These are phyloP conservation scores for Lathyrus tuberosus DNA, from an alignment of 306 rosid species.

Conservation along the genomic window DNA sequence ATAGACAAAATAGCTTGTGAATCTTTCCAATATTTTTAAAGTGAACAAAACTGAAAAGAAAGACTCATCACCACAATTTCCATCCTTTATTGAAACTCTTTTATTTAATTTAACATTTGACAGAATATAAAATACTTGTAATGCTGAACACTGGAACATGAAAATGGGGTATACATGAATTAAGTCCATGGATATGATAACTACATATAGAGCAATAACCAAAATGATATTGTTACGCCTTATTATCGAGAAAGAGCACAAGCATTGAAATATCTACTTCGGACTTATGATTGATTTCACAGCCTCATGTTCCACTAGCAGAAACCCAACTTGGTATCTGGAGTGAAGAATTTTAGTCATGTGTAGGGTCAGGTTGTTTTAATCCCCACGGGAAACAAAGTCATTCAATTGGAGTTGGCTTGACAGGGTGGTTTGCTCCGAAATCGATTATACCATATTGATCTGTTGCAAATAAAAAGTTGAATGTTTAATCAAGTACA, in stretches of 20 bases:
- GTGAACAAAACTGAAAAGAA: neutral
- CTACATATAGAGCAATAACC: neutral
- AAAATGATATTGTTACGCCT: conserved; percentile 36
- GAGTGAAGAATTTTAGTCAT: conserved; percentile 32
- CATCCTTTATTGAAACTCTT: no score
- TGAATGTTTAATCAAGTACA: neutral
- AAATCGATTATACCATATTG: conserved; percentile 35
- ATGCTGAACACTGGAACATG: conserved; percentile 10
- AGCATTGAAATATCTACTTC: conserved; percentile 33
- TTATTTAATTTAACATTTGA: no score
- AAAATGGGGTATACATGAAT: conserved; percentile 4
- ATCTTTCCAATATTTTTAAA: neutral
- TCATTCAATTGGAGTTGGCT: conserved; percentile 45
- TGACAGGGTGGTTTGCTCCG: conserved; percentile 43
- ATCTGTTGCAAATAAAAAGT: conserved; percentile 39
- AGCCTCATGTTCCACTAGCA: conserved; percentile 25
- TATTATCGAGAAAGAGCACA: conserved; percentile 48
- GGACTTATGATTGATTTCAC: conserved; percentile 20
- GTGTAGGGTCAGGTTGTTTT: conserved; percentile 22
- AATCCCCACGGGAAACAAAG: conserved; percentile 33
- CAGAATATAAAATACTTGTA: neutral
- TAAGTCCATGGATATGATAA: neutral
- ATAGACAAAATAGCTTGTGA: neutral
- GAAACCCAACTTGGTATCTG: conserved; percentile 15
- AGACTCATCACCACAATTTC: no score